Conservation (phyloP, 805 yeast species). For the Lachancea lanzarotensis region DNA sequence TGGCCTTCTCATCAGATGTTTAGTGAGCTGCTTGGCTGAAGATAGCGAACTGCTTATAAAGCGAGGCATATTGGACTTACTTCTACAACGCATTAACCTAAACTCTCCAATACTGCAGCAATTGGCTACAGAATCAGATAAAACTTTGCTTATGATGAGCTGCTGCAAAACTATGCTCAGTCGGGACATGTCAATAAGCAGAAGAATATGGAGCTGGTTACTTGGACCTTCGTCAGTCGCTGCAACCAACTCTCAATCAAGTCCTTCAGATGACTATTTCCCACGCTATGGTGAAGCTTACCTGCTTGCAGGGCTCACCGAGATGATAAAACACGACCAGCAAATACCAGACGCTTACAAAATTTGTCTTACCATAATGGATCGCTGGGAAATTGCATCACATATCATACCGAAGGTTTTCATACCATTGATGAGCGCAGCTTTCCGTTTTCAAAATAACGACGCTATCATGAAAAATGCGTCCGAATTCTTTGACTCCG, state of each 20-base stretch:
- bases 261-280: slow-evolving; percentile 43
- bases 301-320: slow-evolving; percentile 48
- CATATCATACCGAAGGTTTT: slow-evolving; percentile 63
- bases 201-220: slow-evolving; percentile 91
- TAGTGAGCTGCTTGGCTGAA: slow-evolving; percentile 58
- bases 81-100: slow-evolving; percentile 61
- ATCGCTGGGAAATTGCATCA: slow-evolving; percentile 91
- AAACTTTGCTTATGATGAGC: slow-evolving; percentile 49
- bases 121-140: slow-evolving; percentile 46
- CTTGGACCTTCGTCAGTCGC: slow-evolving; percentile 54
- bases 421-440: slow-evolving; percentile 52
- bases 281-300: slow-evolving; percentile 45
- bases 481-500: slow-evolving; percentile 71
- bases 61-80: slow-evolving; percentile 81
- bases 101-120: slow-evolving; percentile 49
- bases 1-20: slow-evolving; percentile 69
- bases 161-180: slow-evolving; percentile 65
- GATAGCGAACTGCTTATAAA: slow-evolving; percentile 68
- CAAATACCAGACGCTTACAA: slow-evolving; percentile 45
- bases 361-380: slow-evolving; percentile 71
- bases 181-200: slow-evolving; percentile 88
- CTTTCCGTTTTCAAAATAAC: slow-evolving; percentile 31
- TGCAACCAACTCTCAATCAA: slow-evolving; percentile 34
- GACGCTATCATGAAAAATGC: slow-evolving; percentile 48
- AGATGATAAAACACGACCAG: slow-evolving; percentile 35